Evolutionary conservation across 2,329 filamentous ascomycete species (phyloP), one percentile per base, ranked within the genome.

Genomic region (Epichloe sibirici): DNA sequence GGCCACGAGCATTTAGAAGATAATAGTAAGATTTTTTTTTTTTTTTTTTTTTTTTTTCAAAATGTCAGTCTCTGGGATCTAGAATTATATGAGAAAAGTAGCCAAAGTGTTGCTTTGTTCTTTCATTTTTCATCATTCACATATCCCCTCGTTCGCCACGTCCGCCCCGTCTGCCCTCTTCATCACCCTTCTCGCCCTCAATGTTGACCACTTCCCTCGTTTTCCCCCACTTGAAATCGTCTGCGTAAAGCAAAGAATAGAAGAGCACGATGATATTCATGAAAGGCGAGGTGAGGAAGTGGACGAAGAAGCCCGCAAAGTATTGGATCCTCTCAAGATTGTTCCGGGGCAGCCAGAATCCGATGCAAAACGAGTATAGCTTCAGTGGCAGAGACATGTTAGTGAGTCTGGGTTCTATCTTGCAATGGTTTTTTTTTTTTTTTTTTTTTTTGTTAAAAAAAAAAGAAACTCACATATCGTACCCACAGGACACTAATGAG

Each of bases 151-250:
- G 35, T 4, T 21, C 38, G 6, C 38, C 38, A 2, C 17, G 17
- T 4, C 42, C 42, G 21, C 1, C 28, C 28, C 38, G 35, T 4
- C 35, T 25, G 6, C 38, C 38, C 15, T 38, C 8, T 25, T 28
- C 38, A 28, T 35, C 25, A 11, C n/a, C n/a, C 12, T 50, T 44
- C 9, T 43, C 48, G 2, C 48, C 48, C 6, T 50, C 48, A 4
- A 1, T 6, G 17, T 15, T 23, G 5, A 51, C 59, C 2, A 71
- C 68, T 34, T 71, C 67, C 2, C 69, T 60, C 1, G 71, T 74
- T 62, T 74, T 74, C 71, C 71, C 71, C 71, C 71, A 74, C 53
- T 68, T 69, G 61, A 74, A 74, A 57, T 71, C 69, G 52, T 74
- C 71, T 5, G 71, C 68, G 49, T 72, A 61, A 45, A 68, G 60